Percentiles rank a stretch among this genome's conserved stretches.
These are phyloP conservation scores for Trichosanthes cucumerina DNA, from an alignment of 306 rosid species.

Conservation along the genomic window DNA sequence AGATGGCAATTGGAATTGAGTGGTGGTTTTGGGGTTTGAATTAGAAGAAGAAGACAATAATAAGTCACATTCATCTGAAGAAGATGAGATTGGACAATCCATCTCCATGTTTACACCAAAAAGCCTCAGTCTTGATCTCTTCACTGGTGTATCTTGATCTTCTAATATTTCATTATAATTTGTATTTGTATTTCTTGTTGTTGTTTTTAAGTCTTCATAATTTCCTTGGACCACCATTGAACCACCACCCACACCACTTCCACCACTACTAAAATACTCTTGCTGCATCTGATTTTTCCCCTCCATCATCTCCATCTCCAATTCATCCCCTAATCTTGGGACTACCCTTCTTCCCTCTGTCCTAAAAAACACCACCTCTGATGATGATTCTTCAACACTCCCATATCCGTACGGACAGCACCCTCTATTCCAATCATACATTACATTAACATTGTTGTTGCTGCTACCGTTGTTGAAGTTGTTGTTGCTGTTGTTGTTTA, in stretches of 20 bases:
- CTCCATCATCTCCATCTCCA: constrained; percentile 19
- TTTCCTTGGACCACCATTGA: constrained; percentile 37
- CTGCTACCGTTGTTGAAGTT: neutral
- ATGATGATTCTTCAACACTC: constrained; percentile 9
- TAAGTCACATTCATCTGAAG: constrained; percentile 21
- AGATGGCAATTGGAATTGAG: neutral
- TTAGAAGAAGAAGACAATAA: constrained; percentile 11
- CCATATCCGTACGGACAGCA: constrained; percentile 12
- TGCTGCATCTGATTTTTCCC: neutral
- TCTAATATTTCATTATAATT: neutral
- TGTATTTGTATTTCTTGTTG: neutral
- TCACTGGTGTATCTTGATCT: constrained; percentile 19
- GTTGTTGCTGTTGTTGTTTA: constrained; percentile 11
- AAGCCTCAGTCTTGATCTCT: constrained; percentile 27
- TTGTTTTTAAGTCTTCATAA: neutral
- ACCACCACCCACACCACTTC: constrained; percentile 17
- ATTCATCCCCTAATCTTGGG: neutral
- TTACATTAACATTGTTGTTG: neutral
- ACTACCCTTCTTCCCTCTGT: neutral
- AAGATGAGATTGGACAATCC: constrained; percentile 14
- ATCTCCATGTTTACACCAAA: constrained; percentile 43
- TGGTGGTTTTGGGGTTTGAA: constrained; percentile 10
- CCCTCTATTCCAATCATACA: neutral
- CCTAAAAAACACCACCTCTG: constrained; percentile 18
- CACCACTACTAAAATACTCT: neutral